Base-by-base conservation (phyloP, 2,329 filamentous ascomycete species). In the Triangularia setosa region DNA sequence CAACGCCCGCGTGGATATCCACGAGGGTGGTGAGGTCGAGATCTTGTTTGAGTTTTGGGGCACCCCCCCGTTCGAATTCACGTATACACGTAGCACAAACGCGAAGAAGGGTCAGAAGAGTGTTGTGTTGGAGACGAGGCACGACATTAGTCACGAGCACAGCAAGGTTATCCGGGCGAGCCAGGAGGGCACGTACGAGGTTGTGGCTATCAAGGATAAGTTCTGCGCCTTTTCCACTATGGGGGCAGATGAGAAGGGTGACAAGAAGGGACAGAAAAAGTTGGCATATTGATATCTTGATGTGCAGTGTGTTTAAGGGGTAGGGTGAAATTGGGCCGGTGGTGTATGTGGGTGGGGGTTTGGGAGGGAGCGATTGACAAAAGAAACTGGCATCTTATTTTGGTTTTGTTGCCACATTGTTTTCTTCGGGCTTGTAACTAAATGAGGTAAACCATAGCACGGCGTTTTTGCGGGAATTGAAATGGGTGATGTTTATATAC, bases 151-250 rank as follows among this genome's bases (percentile, higher is more conserved):
- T 58, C 86, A 93, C 67, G 92, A 96, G 72, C 85, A 92, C 75
- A 88, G 81, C 72, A 93, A 96, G 83, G 86, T 87, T 25, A 86
- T 98, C 71, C 88, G 88, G 71, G 93, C 93, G 25, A 93, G 90
- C 70, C 91, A 97, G 74, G 95, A 98, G 81, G 95, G 95, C 58
- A 97, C 93, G 69, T 99, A 99, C 74, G 95, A 99, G 79, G 94
- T 99, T 18, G 91, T 98, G 28, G 90, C 92, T 11, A 97, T 99
- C 78, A 96, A 96, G 81, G 95, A 99, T 78, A 87, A 87, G 73
- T 96, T 87, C 79, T 99, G 95, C 75, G 89, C 92, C 25, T 97
- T 96, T 77, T 91, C 91, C 55, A 94, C 88, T 66, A 84, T 89
- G 73, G 23, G n/a, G 53, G 62, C 4, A 18, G 62, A 63, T 58